Percentiles rank a stretch among this genome's conserved stretches.
Evolutionary conservation across 352 stramenopile species (phyloP).

Genomic region (Phytophthora sp.): DNA sequence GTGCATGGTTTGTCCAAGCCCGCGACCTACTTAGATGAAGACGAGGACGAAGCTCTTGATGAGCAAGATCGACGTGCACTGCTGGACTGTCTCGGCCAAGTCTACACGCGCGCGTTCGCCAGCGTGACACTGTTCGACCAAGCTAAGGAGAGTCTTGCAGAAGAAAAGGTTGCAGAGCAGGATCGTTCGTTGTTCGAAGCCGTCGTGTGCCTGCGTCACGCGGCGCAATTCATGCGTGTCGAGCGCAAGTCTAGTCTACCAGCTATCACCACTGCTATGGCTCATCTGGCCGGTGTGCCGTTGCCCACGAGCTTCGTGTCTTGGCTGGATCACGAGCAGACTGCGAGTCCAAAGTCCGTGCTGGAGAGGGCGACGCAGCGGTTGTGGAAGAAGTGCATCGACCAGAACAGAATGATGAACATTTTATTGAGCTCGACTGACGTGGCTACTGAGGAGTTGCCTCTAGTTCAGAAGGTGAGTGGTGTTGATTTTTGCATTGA

Average conservation of each 20-base stretch:
- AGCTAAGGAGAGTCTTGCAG: constrained; percentile 25
- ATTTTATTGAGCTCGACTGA: constrained; percentile 53
- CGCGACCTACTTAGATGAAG: constrained; percentile 47
- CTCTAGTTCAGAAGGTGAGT: constrained; percentile 52
- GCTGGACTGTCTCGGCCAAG: constrained; percentile 50
- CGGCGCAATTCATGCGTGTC: constrained; percentile 62
- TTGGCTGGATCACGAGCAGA: constrained; percentile 52
- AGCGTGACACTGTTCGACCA: constrained; percentile 30
- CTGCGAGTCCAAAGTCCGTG: constrained; percentile 17
- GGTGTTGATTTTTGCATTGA: neutral
- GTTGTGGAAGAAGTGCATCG: constrained; percentile 44
- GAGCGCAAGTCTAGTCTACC: constrained; percentile 53
- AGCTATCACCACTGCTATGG: constrained; percentile 51
- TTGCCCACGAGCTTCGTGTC: constrained; percentile 53
- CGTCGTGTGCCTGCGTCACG: constrained; percentile 56
- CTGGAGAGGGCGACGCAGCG: constrained; percentile 26
- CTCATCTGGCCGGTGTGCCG: constrained; percentile 48
- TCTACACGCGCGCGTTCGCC: constrained; percentile 63
- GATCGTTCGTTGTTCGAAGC: constrained; percentile 34
- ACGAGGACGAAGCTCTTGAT: constrained; percentile 44
- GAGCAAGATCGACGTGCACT: constrained; percentile 42
- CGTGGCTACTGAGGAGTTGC: constrained; percentile 49
- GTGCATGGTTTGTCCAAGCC: constrained; percentile 53
- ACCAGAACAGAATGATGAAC: constrained; percentile 49
- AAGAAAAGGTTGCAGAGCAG: constrained; percentile 27